Evolutionary conservation across 371 early-diverging fungal genomes (phyloP), one percentile per base, ranked within the genome.

Genomic region (Rhizopus delemar): DNA sequence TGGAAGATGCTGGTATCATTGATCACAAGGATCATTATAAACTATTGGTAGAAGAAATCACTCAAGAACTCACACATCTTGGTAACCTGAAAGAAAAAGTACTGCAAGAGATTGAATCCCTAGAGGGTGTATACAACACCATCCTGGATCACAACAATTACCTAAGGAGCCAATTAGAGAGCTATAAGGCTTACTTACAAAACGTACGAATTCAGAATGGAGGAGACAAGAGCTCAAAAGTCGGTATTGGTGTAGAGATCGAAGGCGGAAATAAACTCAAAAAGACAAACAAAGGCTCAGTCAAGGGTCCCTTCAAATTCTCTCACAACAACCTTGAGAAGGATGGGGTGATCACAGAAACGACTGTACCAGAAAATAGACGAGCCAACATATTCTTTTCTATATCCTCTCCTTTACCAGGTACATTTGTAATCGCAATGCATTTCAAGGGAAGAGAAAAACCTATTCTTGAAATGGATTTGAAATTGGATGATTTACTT

Each of bases 121-220:
- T 97, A 49, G 89, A 91, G 49, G 69, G 83, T 34, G 96, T 97
- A 5, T 94, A 88, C 82, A 88, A 93, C 67, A 91, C 96, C 5
- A 97, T 97, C 57, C 76, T 90, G 39, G 95, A 94, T 63, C 96
- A 97, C 75, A 97, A 97, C 80, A 90, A 92, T 57, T 97, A 93
- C 61, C 75, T 95, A 32, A 69, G 87, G 34, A 83, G 88, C 41
- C 97, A 97, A 77, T 72, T 97, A 41, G 96, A 97, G 57, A 87
- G 89, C 7, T 97, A 97, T 80, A 93, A 94, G 77, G 93, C 93
- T 1, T 97, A 97, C 64, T 74, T 97, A 52, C 91, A 94, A 69
- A 97, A 97, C 62, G 96, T 96, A 13, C 88, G 97, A 38, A 86
- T 92, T 51, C 92, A 95, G 68, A 81, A 86, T 45, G 82, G 85